Conservation (phyloP, 345 rosid genomes). For the Syzygium jambos region DNA sequence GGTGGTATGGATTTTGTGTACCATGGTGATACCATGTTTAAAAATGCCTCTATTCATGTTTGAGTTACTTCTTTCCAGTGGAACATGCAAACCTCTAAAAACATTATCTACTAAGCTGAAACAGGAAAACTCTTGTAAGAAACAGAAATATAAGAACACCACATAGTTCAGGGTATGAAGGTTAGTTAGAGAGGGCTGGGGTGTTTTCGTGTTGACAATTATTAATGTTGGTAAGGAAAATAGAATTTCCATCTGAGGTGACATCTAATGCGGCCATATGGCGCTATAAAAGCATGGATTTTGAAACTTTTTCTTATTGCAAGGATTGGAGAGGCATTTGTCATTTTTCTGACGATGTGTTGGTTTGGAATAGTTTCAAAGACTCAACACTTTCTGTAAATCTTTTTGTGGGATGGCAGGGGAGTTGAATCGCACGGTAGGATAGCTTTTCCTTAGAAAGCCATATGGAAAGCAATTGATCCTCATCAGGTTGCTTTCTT, state of each 20-base stretch:
- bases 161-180: neutral
- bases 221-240: neutral
- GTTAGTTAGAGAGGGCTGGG: neutral
- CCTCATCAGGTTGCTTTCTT: neutral
- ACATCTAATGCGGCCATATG: neutral
- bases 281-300: neutral
- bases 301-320: neutral
- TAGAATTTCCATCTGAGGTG: neutral
- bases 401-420: neutral
- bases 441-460: neutral
- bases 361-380: neutral
- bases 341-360: neutral
- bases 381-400: neutral
- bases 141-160: neutral
- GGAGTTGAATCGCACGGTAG: neutral
- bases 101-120: neutral
- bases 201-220: neutral
- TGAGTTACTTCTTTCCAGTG: neutral
- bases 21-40: neutral
- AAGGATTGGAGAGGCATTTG: neutral
- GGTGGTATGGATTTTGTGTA: neutral
- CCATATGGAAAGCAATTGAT: neutral
- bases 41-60: neutral
- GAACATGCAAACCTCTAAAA: neutral
- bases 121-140: neutral